Percentiles rank a stretch among this genome's conserved stretches.
phyloP scores from a whole-genome alignment of 1,284 basidiomycete genomes.

The Irpex rosettiformis region DNA sequence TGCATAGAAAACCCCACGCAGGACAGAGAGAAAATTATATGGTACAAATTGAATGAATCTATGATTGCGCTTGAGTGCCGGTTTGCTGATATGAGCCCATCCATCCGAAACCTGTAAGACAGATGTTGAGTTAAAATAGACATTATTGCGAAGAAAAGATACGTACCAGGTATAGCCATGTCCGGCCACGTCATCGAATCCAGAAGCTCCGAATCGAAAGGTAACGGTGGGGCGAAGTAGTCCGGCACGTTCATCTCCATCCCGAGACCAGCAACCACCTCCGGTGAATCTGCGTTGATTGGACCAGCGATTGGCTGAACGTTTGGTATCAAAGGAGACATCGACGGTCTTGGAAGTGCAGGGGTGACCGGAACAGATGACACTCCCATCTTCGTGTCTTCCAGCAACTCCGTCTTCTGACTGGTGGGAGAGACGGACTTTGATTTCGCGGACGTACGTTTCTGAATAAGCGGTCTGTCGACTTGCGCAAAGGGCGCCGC shows the following conservation, averaged over 20 bases:
- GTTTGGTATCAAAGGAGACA: background rate
- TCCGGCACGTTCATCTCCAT: background rate
- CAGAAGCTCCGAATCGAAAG: constrained; percentile 56
- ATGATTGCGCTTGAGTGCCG: background rate
- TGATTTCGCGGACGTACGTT: constrained; percentile 12
- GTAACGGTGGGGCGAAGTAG: constrained; percentile 36
- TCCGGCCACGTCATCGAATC: constrained; percentile 59
- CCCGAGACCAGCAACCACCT: background rate
- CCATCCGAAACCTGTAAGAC: constrained; percentile 15
- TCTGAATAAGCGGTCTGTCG: constrained; percentile 24
- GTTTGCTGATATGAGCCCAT: constrained; percentile 12
- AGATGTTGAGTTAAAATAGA: background rate
- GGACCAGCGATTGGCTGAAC: background rate
- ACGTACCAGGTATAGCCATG: constrained; percentile 48
- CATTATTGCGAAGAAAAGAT: background rate
- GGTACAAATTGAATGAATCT: background rate
- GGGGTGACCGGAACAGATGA: constrained; percentile 1
- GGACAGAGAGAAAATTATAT: background rate
- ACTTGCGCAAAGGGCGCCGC: constrained; percentile 45
- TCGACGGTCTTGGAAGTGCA: constrained; percentile 9
- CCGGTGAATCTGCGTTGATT: constrained; percentile 7
- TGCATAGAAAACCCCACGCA: background rate
- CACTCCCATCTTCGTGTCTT: constrained; percentile 1
- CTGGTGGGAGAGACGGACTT: constrained; percentile 15
- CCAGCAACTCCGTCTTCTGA: constrained; percentile 10